A percentile compares a stretch with the other conserved stretches of the same genome.
phyloP scores from a whole-genome alignment of 106 monocot species.

The Iris macrosiphon region DNA sequence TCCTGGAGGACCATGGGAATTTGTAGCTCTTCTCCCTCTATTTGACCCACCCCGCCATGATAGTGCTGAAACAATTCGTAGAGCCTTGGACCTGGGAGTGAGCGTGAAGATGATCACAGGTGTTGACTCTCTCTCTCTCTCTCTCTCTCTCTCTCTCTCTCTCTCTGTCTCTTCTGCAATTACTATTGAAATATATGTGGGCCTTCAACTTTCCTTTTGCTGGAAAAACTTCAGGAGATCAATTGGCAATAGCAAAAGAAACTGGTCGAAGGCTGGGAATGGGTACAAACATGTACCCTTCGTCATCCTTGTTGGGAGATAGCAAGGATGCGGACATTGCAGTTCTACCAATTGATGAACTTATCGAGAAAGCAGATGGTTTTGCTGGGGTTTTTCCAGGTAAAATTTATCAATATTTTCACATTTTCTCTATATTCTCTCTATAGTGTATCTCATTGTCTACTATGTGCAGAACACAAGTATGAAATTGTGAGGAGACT shows the following conservation, averaged over 20 bases:
- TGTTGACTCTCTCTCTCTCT: conserved; percentile 9
- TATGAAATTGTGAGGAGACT: conserved; percentile 23
- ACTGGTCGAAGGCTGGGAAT: conserved; percentile 59
- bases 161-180: too few relatives aligned
- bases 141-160: too few relatives aligned
- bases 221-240: conserved; percentile 60
- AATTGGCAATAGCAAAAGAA: conserved; percentile 65
- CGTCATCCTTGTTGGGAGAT: conserved; percentile 44
- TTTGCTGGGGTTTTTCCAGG: conserved; percentile 67
- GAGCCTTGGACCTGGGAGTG: conserved; percentile 50
- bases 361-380: conserved; percentile 64
- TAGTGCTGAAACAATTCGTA: conserved; percentile 55
- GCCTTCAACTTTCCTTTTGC: too few relatives aligned
- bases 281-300: conserved; percentile 74
- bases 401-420: not conserved
- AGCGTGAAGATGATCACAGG: conserved; percentile 68
- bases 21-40: conserved; percentile 49
- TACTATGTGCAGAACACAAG: conserved; percentile 12
- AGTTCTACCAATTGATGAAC: conserved; percentile 11
- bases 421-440: not conserved
- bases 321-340: conserved; percentile 12
- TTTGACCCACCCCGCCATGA: conserved; percentile 64
- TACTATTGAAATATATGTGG: too few relatives aligned
- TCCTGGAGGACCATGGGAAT: conserved; percentile 46
- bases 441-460: not conserved